Evolutionary conservation across 768 basidiomycete genomes (phyloP), one percentile per base, ranked within the genome.

Genomic region (Lentinula guzmanii): DNA sequence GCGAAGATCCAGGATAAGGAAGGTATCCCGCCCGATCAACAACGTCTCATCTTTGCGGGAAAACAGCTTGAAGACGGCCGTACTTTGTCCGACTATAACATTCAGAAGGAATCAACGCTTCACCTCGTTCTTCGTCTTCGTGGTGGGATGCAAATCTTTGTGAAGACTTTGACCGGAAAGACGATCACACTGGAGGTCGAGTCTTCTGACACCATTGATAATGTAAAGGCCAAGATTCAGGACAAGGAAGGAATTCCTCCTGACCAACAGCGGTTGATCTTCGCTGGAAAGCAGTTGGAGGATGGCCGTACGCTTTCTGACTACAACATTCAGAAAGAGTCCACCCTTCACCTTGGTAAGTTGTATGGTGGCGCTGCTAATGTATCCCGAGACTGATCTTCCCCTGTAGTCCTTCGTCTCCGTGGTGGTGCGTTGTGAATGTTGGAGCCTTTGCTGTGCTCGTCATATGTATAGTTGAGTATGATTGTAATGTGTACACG

Each of bases 1-100:
- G 78, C 82, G 6, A 89, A 87, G 76, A 87, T 87, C 61, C 86
- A 87, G 71, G 87, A 88, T 74, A 89, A 89, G 79, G 87, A 88
- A 64, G 86, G 83, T 45, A 85, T 85, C 45, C 84, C 59, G 42
- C 59, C 59, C 18, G 59, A 60, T 39, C 59, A 60, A 37, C 59
- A 60, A 37, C 59, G 59, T 41, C 41, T 60, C 3, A 90, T 87
- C 73, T 93, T 93, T 67, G 91, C 91, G 56, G 91, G 92, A 42
- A 93, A 93, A 79, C 91, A 93, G 71, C 76, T 93, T 18, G 91
- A 94, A 70, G 92, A 94, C 62, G 92, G 91, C 3, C 86, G 91
- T 52, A 93, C 91, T 1, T 79, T 92, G 4, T 83, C 85, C 0
- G 86, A 87, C 62, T 86, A 86, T 67, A 86, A 86, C 67, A 86